Evolutionary conservation across 2,329 filamentous ascomycete genomes (phyloP).

Genomic region (Fusarium austroafricanum): DNA sequence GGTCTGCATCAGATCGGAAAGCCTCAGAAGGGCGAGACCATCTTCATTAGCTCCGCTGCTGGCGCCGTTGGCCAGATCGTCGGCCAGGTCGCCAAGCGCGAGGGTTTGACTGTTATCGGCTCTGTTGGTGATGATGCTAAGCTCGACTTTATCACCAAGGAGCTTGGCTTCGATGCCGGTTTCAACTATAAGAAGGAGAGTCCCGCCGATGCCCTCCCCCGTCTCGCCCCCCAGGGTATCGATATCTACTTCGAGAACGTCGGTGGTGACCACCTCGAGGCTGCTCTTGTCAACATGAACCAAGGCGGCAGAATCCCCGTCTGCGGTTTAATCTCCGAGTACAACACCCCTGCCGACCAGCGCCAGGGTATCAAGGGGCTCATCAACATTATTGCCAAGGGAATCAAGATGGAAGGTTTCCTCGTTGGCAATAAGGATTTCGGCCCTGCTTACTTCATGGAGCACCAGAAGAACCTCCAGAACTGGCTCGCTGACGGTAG

Average conservation of each 20-base stretch:
- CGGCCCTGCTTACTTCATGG: constrained; percentile 72
- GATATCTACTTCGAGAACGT: constrained; percentile 74
- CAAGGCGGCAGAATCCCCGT: constrained; percentile 72
- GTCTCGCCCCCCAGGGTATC: constrained; percentile 80
- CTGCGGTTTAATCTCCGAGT: constrained; percentile 74
- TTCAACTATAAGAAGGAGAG: constrained; percentile 93
- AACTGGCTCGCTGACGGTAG: constrained; percentile 81
- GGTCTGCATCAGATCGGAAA: constrained; percentile 73
- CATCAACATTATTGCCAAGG: constrained; percentile 72
- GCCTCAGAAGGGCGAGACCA: constrained; percentile 75
- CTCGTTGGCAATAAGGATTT: constrained; percentile 75
- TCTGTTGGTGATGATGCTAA: constrained; percentile 85
- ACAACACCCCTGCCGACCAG: constrained; percentile 70
- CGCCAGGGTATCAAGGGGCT: constrained; percentile 76
- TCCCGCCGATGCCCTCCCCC: constrained; percentile 72
- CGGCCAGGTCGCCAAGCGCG: constrained; percentile 84
- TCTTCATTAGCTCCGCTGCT: constrained; percentile 83
- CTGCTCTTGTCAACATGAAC: constrained; percentile 63
- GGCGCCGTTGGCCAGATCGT: constrained; percentile 87
- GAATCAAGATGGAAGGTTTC: constrained; percentile 79
- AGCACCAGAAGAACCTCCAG: constrained; percentile 81
- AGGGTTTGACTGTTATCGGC: constrained; percentile 82
- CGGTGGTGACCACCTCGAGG: constrained; percentile 64
- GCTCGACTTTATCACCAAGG: constrained; percentile 70
- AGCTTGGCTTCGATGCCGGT: constrained; percentile 67